A percentile compares a stretch with the other conserved stretches of the same genome.
These are phyloP conservation scores for Phytomonas sp. DNA, from an alignment of 208 protist species.

Conservation along the genomic window DNA sequence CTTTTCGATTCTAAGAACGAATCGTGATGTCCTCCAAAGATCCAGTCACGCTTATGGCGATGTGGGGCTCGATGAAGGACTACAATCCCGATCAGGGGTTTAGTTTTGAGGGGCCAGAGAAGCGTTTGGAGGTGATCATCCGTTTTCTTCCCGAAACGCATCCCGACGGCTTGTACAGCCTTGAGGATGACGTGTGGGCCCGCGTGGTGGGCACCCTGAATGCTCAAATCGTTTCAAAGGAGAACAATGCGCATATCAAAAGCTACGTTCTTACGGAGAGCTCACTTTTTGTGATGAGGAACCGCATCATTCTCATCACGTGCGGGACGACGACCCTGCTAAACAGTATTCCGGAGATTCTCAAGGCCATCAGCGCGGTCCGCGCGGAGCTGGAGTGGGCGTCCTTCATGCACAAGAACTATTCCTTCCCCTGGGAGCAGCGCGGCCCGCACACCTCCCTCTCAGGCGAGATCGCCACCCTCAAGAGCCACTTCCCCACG, in stretches of 20 bases:
- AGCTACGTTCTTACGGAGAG: conserved; percentile 92
- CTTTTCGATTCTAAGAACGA: background rate
- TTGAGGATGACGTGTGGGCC: conserved; percentile 62
- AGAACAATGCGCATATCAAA: conserved; percentile 77
- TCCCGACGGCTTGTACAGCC: conserved; percentile 50
- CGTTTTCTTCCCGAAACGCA: conserved; percentile 59
- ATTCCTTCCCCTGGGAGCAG: conserved; percentile 88
- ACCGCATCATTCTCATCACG: conserved; percentile 89
- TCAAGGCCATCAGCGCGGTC: conserved; percentile 70
- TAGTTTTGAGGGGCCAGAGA: conserved; percentile 91
- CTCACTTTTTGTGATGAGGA: conserved; percentile 90
- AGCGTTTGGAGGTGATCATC: conserved; percentile 84
- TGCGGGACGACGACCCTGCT: conserved; percentile 92
- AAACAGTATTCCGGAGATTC: conserved; percentile 73
- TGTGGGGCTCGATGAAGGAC: conserved; percentile 77
- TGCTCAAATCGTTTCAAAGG: conserved; percentile 81
- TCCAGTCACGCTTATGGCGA: conserved; percentile 81
- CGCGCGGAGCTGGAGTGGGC: conserved; percentile 81
- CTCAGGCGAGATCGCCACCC: conserved; percentile 61
- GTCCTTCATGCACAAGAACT: conserved; percentile 92
- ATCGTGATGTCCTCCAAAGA: conserved; percentile 26
- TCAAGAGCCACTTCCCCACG: conserved; percentile 75
- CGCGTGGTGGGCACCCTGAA: conserved; percentile 64
- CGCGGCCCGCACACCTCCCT: conserved; percentile 79
- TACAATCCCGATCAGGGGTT: conserved; percentile 69